phyloP scores from a whole-genome alignment of 169 alveolate genomes.

The Plasmodium gonderi region DNA sequence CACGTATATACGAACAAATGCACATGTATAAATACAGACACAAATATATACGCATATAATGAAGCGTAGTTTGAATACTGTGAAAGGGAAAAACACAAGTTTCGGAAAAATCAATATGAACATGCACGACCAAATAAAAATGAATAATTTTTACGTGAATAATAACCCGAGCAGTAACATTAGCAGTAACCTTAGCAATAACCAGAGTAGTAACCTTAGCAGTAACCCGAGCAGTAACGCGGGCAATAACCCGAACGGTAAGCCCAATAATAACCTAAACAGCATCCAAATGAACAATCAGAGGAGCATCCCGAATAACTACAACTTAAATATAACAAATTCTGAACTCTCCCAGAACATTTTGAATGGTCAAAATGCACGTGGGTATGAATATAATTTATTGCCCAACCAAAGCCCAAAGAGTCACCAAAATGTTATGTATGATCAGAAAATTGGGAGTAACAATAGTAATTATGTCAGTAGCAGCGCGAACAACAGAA shows the following conservation, averaged over 20 bases:
- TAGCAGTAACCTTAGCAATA: too few species aligned
- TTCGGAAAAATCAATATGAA: constrained; percentile 11
- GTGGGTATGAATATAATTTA: constrained; percentile 31
- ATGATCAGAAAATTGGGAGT: background rate
- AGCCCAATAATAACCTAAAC: too few species aligned
- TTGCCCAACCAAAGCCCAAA: background rate
- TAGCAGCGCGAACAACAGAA: background rate
- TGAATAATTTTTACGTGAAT: constrained; percentile 4
- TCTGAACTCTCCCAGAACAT: constrained; percentile 1
- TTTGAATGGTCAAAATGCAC: background rate
- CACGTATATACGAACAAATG: background rate
- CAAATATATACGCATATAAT: background rate
- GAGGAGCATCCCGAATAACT: constrained; percentile 10
- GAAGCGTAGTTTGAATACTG: constrained; percentile 21
- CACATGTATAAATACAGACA: background rate
- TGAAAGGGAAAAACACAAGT: background rate
- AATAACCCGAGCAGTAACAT: background rate
- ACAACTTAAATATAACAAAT: background rate
- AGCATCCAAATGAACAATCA: too few species aligned
- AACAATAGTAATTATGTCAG: background rate
- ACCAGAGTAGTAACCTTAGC: too few species aligned
- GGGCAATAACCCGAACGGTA: background rate
- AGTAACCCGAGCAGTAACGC: background rate
- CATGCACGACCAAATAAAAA: constrained; percentile 15
- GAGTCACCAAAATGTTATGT: background rate